Conservation (phyloP, 75 land plant genomes). For the Cupressus sempervirens region DNA sequence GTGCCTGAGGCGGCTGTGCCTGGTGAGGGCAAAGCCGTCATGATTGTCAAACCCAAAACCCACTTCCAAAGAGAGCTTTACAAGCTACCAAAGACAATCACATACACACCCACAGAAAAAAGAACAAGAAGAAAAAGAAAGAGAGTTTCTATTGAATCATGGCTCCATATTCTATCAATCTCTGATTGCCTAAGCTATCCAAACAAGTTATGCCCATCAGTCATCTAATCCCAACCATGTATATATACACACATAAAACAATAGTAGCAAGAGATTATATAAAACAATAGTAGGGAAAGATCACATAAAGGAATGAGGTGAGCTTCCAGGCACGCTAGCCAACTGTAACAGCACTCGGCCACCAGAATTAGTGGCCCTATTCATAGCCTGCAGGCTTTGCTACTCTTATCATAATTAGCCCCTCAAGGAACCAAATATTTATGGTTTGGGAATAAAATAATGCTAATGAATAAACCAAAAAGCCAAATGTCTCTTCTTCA, state of each 20-base stretch:
- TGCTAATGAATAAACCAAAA: not conserved
- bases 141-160: not conserved
- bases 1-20: constrained; percentile 9
- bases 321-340: constrained; percentile 1
- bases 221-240: not conserved
- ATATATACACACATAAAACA: not conserved
- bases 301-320: not conserved
- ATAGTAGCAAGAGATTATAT: not conserved
- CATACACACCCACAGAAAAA: not conserved
- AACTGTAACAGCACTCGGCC: constrained; percentile 7
- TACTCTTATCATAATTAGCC: constrained; percentile 3
- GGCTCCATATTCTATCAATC: not conserved
- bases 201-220: not conserved
- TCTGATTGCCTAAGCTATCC: not conserved
- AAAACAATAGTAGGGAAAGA: not conserved
- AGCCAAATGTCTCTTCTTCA: not conserved
- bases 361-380: constrained; percentile 8
- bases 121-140: too few species aligned
- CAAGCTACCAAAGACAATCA: not conserved
- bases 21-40: constrained; percentile 1
- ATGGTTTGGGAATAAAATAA: not conserved
- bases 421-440: not conserved
- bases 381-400: constrained; percentile 11
- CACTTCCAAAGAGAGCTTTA: not conserved
- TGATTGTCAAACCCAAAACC: not conserved